Conservation (phyloP, 1,139 yeast genomes). For the Kluyveromyces sp. region DNA sequence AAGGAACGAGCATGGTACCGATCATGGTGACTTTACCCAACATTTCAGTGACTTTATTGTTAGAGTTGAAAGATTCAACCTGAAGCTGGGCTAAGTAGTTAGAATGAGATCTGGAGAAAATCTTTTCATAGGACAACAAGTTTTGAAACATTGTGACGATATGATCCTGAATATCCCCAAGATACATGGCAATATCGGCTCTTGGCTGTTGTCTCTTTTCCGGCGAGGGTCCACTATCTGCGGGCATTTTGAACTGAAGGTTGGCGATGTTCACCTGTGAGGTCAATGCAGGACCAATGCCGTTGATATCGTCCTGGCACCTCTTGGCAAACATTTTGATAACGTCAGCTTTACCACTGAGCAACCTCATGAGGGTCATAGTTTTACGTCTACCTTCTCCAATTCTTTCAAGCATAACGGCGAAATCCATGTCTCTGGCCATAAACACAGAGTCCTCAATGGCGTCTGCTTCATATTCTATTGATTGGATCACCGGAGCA, state of each 20-base stretch:
- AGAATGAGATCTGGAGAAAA: slow-evolving; percentile 83
- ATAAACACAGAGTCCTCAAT: slow-evolving; percentile 79
- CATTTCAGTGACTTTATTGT: slow-evolving; percentile 77
- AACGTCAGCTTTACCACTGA: slow-evolving; percentile 95
- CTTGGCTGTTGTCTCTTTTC: slow-evolving; percentile 52
- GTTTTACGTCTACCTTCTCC: slow-evolving; percentile 87
- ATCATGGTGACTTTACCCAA: slow-evolving; percentile 81
- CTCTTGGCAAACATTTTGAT: slow-evolving; percentile 95
- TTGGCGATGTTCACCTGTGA: slow-evolving; percentile 35
- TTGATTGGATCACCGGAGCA: slow-evolving; percentile 81
- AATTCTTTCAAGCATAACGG: slow-evolving; percentile 67
- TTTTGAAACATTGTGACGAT: slow-evolving; percentile 93
- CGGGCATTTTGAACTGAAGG: slow-evolving; percentile 15
- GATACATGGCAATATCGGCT: slow-evolving; percentile 75
- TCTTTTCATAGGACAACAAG: slow-evolving; percentile 82
- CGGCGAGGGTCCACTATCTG: slow-evolving; percentile 2
- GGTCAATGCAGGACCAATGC: slow-evolving; percentile 34
- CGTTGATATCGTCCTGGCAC: slow-evolving; percentile 61
- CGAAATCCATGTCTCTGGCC: slow-evolving; percentile 57
- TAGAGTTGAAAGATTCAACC: slow-evolving; percentile 82
- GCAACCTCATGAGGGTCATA: slow-evolving; percentile 83
- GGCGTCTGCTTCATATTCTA: slow-evolving; percentile 87
- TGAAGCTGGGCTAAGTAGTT: slow-evolving; percentile 91
- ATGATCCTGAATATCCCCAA: slow-evolving; percentile 97
- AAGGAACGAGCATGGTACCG: slow-evolving; percentile 86